Conservation (phyloP, 192 early-diverging fungal genomes). For the Gamsiella multidivaricata region DNA sequence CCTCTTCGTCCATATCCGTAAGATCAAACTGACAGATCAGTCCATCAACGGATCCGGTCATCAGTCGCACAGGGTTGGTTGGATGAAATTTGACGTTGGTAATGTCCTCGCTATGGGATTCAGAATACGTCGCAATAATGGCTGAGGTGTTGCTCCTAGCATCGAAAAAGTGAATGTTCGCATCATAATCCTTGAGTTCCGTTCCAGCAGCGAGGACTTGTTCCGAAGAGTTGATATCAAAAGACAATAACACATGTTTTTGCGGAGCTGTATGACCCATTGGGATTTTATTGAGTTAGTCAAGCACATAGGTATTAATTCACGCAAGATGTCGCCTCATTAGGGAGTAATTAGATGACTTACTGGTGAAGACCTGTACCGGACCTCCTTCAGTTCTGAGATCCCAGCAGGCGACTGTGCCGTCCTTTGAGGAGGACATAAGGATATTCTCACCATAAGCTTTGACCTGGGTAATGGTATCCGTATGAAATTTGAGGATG, state of each 20-base stretch:
- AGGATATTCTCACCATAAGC: conserved; percentile 64
- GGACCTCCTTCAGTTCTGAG: conserved; percentile 64
- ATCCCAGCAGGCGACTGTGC: conserved; percentile 74
- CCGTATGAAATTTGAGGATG: conserved; percentile 64
- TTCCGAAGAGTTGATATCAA: conserved; percentile 65
- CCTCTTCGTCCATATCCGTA: conserved; percentile 85
- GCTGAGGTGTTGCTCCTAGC: conserved; percentile 42
- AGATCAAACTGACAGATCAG: conserved; percentile 82
- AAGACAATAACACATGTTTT: conserved; percentile 55
- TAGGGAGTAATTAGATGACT: no score
- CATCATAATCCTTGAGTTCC: conserved; percentile 56
- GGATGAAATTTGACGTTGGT: conserved; percentile 80
- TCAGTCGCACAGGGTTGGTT: conserved; percentile 58
- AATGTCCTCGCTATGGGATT: conserved; percentile 83
- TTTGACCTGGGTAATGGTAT: conserved; percentile 73
- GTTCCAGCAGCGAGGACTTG: conserved; percentile 66
- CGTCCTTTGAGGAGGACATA: conserved; percentile 73
- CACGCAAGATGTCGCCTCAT: no score
- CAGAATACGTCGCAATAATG: conserved; percentile 58
- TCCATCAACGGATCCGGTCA: conserved; percentile 81
- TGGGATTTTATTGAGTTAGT: conserved; percentile 12
- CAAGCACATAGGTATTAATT: no score
- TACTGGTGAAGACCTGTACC: conserved; percentile 70
- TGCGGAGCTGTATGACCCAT: no score
- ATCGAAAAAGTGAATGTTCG: conserved; percentile 65